These are phyloP conservation scores for Nepenthes alata DNA, from an alignment of 179 eudicot species.

Conservation along the genomic window DNA sequence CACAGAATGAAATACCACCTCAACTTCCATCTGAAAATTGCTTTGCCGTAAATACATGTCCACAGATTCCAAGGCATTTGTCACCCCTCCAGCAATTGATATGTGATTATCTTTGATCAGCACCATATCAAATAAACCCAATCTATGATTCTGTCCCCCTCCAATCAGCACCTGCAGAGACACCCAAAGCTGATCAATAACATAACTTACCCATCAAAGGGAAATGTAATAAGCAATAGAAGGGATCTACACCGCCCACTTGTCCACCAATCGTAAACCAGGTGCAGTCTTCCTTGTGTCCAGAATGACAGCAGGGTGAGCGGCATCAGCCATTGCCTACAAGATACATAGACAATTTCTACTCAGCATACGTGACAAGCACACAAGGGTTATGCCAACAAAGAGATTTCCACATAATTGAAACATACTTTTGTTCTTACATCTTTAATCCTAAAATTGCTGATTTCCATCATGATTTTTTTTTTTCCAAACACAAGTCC, in stretches of 20 bases:
- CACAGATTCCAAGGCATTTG: constrained; percentile 62
- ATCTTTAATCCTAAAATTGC: too few relatives aligned
- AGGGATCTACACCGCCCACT: constrained; percentile 81
- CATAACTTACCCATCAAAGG: background rate
- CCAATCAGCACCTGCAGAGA: constrained; percentile 70
- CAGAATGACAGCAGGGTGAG: constrained; percentile 67
- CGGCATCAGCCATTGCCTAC: constrained; percentile 95
- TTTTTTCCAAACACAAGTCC: too few relatives aligned
- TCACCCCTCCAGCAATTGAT: constrained; percentile 80
- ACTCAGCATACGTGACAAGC: background rate
- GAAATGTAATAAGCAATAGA: constrained; percentile 11
- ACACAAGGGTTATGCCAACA: background rate
- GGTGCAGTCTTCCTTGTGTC: constrained; percentile 99
- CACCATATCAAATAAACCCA: constrained; percentile 97
- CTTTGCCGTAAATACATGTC: constrained; percentile 67
- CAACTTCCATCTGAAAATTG: constrained; percentile 78
- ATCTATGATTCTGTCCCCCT: constrained; percentile 86
- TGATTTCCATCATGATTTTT: too few relatives aligned
- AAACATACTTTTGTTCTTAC: too few relatives aligned
- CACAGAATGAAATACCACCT: constrained; percentile 32
- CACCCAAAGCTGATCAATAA: background rate
- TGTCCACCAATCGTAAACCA: constrained; percentile 88
- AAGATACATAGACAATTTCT: constrained; percentile 3
- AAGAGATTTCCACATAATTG: too few relatives aligned
- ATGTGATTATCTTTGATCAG: constrained; percentile 93